A percentile compares a stretch with the other conserved stretches of the same genome.
Evolutionary conservation across 495 filamentous ascomycete genomes (phyloP).

Genomic region (Aspergillus asperescens): DNA sequence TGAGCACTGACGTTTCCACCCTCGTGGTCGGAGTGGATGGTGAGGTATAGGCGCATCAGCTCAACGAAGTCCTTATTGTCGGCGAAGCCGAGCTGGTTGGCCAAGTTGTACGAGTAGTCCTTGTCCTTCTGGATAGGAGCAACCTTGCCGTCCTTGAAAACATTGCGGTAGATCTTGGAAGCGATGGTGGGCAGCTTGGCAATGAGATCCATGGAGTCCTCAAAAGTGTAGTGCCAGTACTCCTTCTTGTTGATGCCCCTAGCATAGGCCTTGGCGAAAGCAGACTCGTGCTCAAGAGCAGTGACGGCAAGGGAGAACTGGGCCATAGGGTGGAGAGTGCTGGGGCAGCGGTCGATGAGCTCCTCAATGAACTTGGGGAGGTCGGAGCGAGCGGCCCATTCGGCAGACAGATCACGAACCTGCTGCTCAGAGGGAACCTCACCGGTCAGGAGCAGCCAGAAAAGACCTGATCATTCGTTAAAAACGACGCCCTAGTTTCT

Average conservation of each 20-base stretch:
- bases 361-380: constrained; percentile 97
- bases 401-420: constrained; percentile 92
- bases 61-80: constrained; percentile 97
- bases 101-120: constrained; percentile 97
- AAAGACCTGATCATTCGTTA: constrained; percentile 55
- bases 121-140: constrained; percentile 91
- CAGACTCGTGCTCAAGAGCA: constrained; percentile 95
- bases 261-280: constrained; percentile 95
- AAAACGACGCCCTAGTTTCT: background rate
- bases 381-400: constrained; percentile 96
- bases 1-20: constrained; percentile 98
- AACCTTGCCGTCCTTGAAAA: constrained; percentile 99
- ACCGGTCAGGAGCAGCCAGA: constrained; percentile 98
- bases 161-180: constrained; percentile 97
- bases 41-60: constrained; percentile 95
- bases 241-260: constrained; percentile 98
- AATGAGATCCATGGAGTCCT: constrained; percentile 99
- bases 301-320: constrained; percentile 98
- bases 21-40: constrained; percentile 99
- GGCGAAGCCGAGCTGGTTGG: constrained; percentile 95
- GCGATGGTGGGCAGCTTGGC: constrained; percentile 99
- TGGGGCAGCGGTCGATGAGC: constrained; percentile 98
- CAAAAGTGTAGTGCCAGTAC: constrained; percentile 98
- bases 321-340: constrained; percentile 97
- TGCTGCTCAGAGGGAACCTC: constrained; percentile 96